Percentiles rank a stretch among this genome's conserved stretches.
phyloP scores from a whole-genome alignment of 192 early-diverging fungal species.

The Paraglomus occultum region DNA sequence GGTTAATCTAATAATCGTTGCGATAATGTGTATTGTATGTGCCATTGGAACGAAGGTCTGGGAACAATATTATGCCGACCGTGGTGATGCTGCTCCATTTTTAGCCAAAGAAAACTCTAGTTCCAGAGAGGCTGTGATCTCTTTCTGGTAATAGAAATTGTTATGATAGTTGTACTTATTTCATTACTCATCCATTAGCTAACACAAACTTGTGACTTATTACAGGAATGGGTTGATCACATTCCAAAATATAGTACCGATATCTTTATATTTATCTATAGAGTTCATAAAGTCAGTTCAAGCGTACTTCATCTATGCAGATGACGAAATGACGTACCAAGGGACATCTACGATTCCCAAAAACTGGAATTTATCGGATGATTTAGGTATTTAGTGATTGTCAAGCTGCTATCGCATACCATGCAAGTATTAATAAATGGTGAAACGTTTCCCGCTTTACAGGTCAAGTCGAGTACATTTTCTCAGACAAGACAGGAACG shows the following conservation, averaged over 20 bases:
- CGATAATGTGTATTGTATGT: slow-evolving; percentile 63
- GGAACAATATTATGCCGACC: slow-evolving; percentile 18
- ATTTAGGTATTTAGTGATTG: slow-evolving; percentile 43
- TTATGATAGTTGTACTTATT: not conserved
- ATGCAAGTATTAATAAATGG: too few relatives aligned
- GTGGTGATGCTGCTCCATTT: not conserved
- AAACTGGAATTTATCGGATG: slow-evolving; percentile 70
- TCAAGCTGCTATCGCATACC: not conserved
- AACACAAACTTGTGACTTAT: slow-evolving; percentile 36
- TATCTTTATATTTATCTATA: slow-evolving; percentile 60
- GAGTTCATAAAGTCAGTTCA: slow-evolving; percentile 65
- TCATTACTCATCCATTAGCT: not conserved
- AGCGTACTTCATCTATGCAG: slow-evolving; percentile 68
- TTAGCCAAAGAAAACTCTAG: not conserved
- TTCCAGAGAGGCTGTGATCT: not conserved
- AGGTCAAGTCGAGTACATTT: slow-evolving; percentile 79
- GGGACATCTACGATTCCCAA: slow-evolving; percentile 55
- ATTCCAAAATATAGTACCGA: slow-evolving; percentile 70
- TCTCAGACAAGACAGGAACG: slow-evolving; percentile 83
- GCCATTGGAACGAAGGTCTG: slow-evolving; percentile 34
- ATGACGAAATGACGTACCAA: slow-evolving; percentile 64
- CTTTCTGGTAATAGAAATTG: slow-evolving; percentile 24
- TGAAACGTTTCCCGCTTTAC: not conserved
- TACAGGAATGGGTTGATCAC: slow-evolving; percentile 50
- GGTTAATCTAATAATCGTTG: slow-evolving; percentile 62